Evolutionary conservation across 768 basidiomycete species (phyloP).

Genomic region (Crassisporium funariophilum): DNA sequence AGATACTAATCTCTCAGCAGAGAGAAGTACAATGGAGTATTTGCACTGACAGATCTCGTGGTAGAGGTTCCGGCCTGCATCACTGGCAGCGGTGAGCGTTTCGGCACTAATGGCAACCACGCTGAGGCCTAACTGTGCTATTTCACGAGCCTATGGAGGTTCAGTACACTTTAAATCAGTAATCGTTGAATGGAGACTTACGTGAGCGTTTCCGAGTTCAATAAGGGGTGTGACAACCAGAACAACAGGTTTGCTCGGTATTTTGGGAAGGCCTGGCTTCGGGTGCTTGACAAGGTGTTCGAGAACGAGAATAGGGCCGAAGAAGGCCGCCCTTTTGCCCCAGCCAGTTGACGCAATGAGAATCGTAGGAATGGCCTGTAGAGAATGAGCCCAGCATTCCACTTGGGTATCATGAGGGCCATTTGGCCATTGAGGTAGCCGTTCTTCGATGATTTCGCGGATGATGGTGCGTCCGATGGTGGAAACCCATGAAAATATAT

Average conservation of each 20-base stretch:
- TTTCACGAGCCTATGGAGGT: no score
- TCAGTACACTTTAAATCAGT: no score
- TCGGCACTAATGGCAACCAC: no score
- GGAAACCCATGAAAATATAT: no score
- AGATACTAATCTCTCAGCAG: constrained; percentile 19
- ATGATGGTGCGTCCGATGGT: no score
- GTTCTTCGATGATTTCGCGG: constrained; percentile 14
- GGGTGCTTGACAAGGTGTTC: constrained; percentile 15
- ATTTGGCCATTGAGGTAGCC: constrained; percentile 17
- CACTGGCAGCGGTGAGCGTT: constrained; percentile 10
- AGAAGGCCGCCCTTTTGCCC: constrained; percentile 20
- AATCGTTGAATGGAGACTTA: constrained; percentile 12
- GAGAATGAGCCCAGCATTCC: constrained; percentile 18
- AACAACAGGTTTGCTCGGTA: constrained; percentile 12
- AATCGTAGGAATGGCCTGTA: no score
- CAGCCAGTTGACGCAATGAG: no score
- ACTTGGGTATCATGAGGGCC: constrained; percentile 15
- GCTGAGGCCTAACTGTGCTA: no score
- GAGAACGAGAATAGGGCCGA: constrained; percentile 13
- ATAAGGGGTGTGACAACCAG: constrained; percentile 21
- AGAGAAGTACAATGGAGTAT: constrained; percentile 24
- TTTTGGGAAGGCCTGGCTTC: constrained; percentile 6
- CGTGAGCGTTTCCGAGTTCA: constrained; percentile 22
- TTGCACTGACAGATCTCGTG: constrained; percentile 19
- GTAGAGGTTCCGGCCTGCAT: constrained; percentile 18